Evolutionary conservation across 2,329 filamentous ascomycete species (phyloP).

Genomic region (Dactylonectria estremocensis): DNA sequence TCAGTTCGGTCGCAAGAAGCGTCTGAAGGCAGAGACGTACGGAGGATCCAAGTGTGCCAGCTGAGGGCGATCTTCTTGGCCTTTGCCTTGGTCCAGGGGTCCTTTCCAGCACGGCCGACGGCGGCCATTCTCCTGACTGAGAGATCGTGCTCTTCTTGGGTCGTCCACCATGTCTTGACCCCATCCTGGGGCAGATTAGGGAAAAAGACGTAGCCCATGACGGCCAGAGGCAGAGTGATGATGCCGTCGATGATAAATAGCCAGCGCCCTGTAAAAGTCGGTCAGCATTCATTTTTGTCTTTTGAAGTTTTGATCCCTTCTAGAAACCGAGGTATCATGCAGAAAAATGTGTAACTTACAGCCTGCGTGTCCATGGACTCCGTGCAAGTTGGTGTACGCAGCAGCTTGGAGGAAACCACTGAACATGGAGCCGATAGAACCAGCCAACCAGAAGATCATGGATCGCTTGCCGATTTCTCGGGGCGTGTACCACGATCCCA

Average conservation of each 20-base stretch:
- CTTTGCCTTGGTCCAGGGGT: conserved; percentile 37
- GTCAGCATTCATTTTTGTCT: conserved; percentile 6
- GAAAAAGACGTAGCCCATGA: conserved; percentile 34
- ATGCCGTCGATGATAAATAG: conserved; percentile 39
- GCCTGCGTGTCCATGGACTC: conserved; percentile 34
- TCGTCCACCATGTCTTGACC: conserved; percentile 39
- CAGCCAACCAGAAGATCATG: conserved; percentile 42
- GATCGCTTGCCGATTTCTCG: conserved; percentile 40
- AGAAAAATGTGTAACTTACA: conserved; percentile 26
- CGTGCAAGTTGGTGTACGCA: conserved; percentile 35
- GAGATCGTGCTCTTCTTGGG: conserved; percentile 34
- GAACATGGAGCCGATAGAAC: conserved; percentile 34
- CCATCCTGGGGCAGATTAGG: conserved; percentile 38
- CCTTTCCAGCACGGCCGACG: conserved; percentile 35
- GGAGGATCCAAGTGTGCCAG: conserved; percentile 41
- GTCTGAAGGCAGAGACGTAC: conserved; percentile 5
- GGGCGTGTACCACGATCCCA: conserved; percentile 44
- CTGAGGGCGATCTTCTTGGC: conserved; percentile 31
- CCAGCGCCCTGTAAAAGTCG: conserved; percentile 29
- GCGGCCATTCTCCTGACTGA: conserved; percentile 33
- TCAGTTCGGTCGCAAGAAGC: background rate
- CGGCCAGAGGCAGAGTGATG: conserved; percentile 36
- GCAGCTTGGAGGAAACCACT: conserved; percentile 38
- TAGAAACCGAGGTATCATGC: background rate
- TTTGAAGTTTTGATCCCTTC: background rate